Evolutionary conservation across 2,329 filamentous ascomycete species (phyloP).

Genomic region (Lasiodiplodia theobromae): DNA sequence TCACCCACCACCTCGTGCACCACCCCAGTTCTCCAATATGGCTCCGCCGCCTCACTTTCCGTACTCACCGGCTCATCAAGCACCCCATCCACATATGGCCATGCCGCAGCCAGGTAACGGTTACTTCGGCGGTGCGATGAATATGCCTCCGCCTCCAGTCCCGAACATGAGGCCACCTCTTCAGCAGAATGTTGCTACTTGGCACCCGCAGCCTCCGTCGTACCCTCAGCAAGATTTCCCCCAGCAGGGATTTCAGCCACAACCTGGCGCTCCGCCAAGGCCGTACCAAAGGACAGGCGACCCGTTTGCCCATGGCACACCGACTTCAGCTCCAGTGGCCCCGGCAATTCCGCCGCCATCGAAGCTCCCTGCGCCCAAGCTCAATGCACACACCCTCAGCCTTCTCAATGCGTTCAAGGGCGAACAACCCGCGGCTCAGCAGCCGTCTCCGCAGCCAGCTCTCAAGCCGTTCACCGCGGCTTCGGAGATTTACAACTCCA

Average conservation of each 20-base stretch:
- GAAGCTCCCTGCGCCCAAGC: conserved; percentile 64
- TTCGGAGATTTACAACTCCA: conserved; percentile 29
- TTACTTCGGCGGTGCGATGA: conserved; percentile 7
- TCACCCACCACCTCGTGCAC: conserved; percentile 60
- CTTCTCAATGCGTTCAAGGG: conserved; percentile 66
- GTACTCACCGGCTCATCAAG: conserved; percentile 48
- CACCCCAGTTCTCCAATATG: conserved; percentile 57
- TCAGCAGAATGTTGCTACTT: conserved; percentile 31
- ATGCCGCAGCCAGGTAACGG: conserved; percentile 12
- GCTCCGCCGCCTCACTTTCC: conserved; percentile 60
- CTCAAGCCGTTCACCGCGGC: conserved; percentile 26
- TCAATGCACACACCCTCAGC: conserved; percentile 64
- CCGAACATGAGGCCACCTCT: conserved; percentile 34
- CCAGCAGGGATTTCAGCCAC: conserved; percentile 13
- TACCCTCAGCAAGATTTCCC: conserved; percentile 30
- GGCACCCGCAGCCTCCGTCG: conserved; percentile 30
- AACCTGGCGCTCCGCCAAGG: conserved; percentile 41
- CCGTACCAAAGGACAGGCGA: conserved; percentile 55
- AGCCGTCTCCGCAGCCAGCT: conserved; percentile 31
- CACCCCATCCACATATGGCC: conserved; percentile 28
- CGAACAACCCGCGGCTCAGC: conserved; percentile 34
- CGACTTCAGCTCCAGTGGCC: conserved; percentile 43
- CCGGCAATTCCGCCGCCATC: conserved; percentile 62
- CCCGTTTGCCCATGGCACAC: conserved; percentile 48
- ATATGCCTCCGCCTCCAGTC: conserved; percentile 30